phyloP scores from a whole-genome alignment of 495 filamentous ascomycete genomes.

The Penicillium verhagenii region DNA sequence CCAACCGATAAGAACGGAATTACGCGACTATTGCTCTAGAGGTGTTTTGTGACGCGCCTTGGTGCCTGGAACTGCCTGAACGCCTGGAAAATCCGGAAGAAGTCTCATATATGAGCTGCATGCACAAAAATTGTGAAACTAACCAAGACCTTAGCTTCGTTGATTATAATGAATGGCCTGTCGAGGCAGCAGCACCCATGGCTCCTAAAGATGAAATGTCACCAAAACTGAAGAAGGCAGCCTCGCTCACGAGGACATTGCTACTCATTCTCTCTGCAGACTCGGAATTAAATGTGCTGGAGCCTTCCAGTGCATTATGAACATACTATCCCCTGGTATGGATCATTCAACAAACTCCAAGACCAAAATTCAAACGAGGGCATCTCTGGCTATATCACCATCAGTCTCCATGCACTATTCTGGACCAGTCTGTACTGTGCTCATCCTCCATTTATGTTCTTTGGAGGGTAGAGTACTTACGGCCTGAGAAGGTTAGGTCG shows the following conservation, averaged over 20 bases:
- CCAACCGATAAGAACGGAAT: no score
- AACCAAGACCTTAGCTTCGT: no score
- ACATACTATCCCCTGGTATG: conserved; percentile 19
- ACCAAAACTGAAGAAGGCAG: background rate
- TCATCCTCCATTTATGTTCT: background rate
- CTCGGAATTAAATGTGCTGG: conserved; percentile 12
- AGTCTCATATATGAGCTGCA: no score
- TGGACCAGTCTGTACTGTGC: conserved; percentile 18
- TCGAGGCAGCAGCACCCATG: no score
- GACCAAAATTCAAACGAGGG: conserved; percentile 11
- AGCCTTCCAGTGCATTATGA: conserved; percentile 6
- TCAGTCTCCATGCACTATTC: background rate
- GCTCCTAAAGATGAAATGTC: no score
- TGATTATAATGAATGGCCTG: no score
- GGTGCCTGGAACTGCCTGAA: no score
- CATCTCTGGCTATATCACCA: conserved; percentile 28
- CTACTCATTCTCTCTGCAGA: background rate
- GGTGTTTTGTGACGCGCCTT: no score
- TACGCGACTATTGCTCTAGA: no score
- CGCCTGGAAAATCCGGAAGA: no score
- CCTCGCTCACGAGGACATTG: background rate
- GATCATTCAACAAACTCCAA: conserved; percentile 17
- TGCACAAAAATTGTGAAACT: no score
- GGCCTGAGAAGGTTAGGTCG: conserved; percentile 1
- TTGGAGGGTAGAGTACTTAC: conserved; percentile 18